Base-by-base conservation (phyloP, 2,329 filamentous ascomycete genomes). In the Pseudogymnoascus verrucosus region DNA sequence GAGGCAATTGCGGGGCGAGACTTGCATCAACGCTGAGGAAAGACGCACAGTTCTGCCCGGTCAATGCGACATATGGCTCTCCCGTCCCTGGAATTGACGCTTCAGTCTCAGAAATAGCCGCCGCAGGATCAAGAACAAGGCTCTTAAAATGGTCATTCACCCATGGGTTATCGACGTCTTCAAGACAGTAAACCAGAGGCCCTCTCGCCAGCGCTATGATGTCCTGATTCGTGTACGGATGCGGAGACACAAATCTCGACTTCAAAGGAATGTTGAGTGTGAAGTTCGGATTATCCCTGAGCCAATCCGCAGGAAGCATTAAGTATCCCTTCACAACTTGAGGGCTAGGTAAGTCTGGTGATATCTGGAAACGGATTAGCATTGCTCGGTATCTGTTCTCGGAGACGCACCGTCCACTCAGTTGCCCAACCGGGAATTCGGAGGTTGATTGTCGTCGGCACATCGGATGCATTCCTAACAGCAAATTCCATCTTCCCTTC, bases 161-260 rank as follows among this genome's bases (percentile, higher is more conserved):
- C 81, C 81, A 84, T 0, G 73, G 37, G 64, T 86, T 84, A 67
- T 87, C 84, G 5, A 77, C 68, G 63, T 87, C 84, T 68, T 88
- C 85, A 3, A 82, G 77, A 64, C 84, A 87, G 71, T 87, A 87
- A 4, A 87, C 74, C 5, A 87, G 69, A 0, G 84, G 84, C 0
- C 85, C 85, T 3, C 84, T 77, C 1, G 79, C 82, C 5, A 87
- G 71, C 1, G 80, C 77, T 39, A 84, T 67, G 1, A 80, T 82
- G n/a, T 78, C 73, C 68, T 85, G 82, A 67, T 80, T 80, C 0
- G 83, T 82, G 67, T 81, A 80, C 0, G 83, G 83, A 67, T 86
- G 81, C 0, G 84, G 82, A 2, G 78, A 71, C 2, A 84, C 67
- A 61, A 79, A 78, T 34, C 80, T 76, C 14, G 82, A 77, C 37